Percentiles rank a stretch among this genome's conserved stretches.
Evolutionary conservation across 257 asterid genomes (phyloP).

Genomic region (Rhazya stricta): DNA sequence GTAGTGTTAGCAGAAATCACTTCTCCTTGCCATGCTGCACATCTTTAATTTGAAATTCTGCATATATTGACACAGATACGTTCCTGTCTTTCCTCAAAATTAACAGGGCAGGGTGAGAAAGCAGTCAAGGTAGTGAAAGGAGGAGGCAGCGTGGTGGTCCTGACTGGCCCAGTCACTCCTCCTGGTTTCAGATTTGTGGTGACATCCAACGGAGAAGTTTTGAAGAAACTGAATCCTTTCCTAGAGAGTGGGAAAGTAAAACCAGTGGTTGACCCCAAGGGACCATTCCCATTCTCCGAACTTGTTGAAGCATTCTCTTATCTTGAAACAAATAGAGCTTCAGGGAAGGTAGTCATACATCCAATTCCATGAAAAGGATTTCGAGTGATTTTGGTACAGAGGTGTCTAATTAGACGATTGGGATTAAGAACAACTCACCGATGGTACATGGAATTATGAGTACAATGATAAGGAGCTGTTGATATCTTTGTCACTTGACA

Average conservation of each 20-base stretch:
- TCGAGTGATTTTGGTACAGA: not conserved
- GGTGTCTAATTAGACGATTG: not conserved
- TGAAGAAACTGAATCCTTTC: constrained; percentile 67
- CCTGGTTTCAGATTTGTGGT: constrained; percentile 85
- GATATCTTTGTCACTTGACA: not conserved
- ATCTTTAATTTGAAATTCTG: not conserved
- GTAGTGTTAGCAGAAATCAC: not conserved
- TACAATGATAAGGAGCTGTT: not conserved
- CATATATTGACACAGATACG: not conserved
- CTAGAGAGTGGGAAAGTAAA: constrained; percentile 72
- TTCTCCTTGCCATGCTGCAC: not conserved
- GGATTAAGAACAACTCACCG: not conserved
- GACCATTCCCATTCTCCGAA: constrained; percentile 72
- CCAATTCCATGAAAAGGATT: constrained; percentile 61
- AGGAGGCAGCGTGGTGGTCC: constrained; percentile 75
- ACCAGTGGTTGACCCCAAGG: constrained; percentile 65
- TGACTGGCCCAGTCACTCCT: constrained; percentile 74
- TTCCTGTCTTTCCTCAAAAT: constrained; percentile 1
- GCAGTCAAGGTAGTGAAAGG: constrained; percentile 80
- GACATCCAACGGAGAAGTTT: constrained; percentile 61
- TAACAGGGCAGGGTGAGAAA: constrained; percentile 74
- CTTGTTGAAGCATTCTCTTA: constrained; percentile 72
- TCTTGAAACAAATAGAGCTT: constrained; percentile 64
- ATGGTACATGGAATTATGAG: not conserved
- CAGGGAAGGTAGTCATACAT: constrained; percentile 71